Base-by-base conservation (phyloP, 2,329 filamentous ascomycete species). In the Cladosporium sp. region DNA sequence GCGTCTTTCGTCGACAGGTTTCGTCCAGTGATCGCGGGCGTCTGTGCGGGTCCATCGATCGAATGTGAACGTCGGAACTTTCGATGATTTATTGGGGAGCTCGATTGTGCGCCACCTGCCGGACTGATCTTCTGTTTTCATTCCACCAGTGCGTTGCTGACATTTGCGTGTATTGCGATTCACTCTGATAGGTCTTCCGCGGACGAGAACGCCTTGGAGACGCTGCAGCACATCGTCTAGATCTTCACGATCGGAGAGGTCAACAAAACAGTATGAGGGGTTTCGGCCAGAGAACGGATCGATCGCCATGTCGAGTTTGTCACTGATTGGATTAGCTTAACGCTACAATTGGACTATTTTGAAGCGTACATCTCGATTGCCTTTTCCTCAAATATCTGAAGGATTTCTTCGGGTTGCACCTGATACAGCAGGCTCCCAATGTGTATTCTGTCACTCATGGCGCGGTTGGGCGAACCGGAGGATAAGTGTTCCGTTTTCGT, bases 251-350 rank as follows among this genome's bases (percentile, higher is more conserved):
- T 74, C 76, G 43, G 68, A 67, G 53, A 89, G 80, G 61, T 89
- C 85, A 43, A 88, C 80, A 60, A 89, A 89, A 71, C 85, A 89
- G 70, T 87, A 88, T 35, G 83, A 85, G 0, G 84, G 84, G 65
- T 88, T 89, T 42, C 84, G 76, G 38, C 78, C 80, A 31, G 79
- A 85, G 66, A 85, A 81, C 1, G 83, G 79, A 61, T 89, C 84
- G 49, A 85, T 76, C 1, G 83, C 83, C 60, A 89, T 84, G 65
- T 85, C 82, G 58, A 88, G 79, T 43, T 80, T 78, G 58, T 78
- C 74, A 58, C 74, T 76, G 62, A 38, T 43, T 22, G 40, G 9
- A 43, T 13, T n/a, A 28, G 22, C 22, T 7, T 7, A 28, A 28
- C 22, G 22, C 22, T 28, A 7, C 22, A 7, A 28, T 28, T 28